A percentile compares a stretch with the other conserved stretches of the same genome.
phyloP scores from a whole-genome alignment of 2,329 filamentous ascomycete species.

The Colletotrichum gloeosporioides region DNA sequence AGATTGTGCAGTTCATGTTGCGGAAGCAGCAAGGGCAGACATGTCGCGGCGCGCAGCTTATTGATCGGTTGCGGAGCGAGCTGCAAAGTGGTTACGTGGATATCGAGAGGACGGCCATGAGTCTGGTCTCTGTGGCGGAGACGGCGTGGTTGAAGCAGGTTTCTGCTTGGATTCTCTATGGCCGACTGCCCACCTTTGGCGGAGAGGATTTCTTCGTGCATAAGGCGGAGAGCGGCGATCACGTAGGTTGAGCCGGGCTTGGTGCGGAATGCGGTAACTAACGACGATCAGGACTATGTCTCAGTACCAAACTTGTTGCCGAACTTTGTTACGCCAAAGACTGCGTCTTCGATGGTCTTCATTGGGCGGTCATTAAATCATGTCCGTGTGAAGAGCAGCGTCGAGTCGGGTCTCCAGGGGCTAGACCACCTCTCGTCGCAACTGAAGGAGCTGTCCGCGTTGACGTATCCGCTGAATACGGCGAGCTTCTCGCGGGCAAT shows the following conservation, averaged over 20 bases:
- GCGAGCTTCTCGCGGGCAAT: conserved; percentile 75
- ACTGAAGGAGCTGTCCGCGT: conserved; percentile 68
- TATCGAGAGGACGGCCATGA: conserved; percentile 77
- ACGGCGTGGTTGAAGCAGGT: conserved; percentile 91
- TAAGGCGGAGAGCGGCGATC: conserved; percentile 45
- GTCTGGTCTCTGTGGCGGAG: conserved; percentile 80
- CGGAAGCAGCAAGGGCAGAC: conserved; percentile 35
- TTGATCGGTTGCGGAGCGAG: conserved; percentile 77
- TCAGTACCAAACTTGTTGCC: conserved; percentile 70
- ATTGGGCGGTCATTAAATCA: conserved; percentile 90
- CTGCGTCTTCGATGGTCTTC: conserved; percentile 85
- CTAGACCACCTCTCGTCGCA: conserved; percentile 71
- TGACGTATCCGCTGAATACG: conserved; percentile 77
- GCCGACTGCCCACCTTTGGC: conserved; percentile 78
- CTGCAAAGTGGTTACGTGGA: conserved; percentile 89
- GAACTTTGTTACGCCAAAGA: conserved; percentile 75
- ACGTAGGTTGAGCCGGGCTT: conserved; percentile 34
- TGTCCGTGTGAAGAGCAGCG: conserved; percentile 64
- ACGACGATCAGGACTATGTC: conserved; percentile 57
- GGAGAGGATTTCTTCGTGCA: conserved; percentile 87
- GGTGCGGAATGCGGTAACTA: conserved; percentile 10
- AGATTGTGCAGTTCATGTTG: conserved; percentile 72
- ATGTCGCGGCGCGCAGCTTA: conserved; percentile 74
- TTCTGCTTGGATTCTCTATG: conserved; percentile 90
- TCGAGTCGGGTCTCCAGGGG: conserved; percentile 51